phyloP scores from a whole-genome alignment of 2,329 filamentous ascomycete species.

The Neoarthrinium moseri region DNA sequence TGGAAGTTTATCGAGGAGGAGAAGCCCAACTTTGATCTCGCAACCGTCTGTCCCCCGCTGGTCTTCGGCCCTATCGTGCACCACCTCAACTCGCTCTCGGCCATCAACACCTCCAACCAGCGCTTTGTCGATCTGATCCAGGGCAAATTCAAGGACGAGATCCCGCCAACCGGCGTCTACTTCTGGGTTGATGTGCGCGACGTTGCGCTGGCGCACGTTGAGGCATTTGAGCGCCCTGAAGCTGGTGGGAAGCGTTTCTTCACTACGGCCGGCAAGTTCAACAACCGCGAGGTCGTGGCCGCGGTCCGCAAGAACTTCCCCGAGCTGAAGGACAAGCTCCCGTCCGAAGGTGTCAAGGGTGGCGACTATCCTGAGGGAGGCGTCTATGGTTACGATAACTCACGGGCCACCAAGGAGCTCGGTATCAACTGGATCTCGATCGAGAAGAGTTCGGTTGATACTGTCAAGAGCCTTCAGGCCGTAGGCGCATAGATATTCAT shows the following conservation, averaged over 20 bases:
- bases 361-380: constrained; percentile 39
- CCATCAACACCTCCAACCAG: constrained; percentile 53
- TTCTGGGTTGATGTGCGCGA: constrained; percentile 59
- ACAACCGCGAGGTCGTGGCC: constrained; percentile 42
- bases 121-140: constrained; percentile 49
- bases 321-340: constrained; percentile 46
- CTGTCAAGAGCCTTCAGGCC: constrained; percentile 61
- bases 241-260: constrained; percentile 53
- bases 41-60: constrained; percentile 53
- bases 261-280: constrained; percentile 44
- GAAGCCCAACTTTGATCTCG: constrained; percentile 47
- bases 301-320: constrained; percentile 48
- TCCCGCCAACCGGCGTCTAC: constrained; percentile 40
- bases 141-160: constrained; percentile 45
- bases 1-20: constrained; percentile 49
- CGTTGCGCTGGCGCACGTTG: constrained; percentile 51
- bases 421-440: constrained; percentile 61
- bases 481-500: constrained; percentile 30
- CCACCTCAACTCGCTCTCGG: constrained; percentile 41
- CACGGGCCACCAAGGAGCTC: constrained; percentile 55
- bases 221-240: constrained; percentile 46
- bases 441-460: constrained; percentile 62
- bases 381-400: constrained; percentile 57
- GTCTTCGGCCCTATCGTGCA: constrained; percentile 54
- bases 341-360: constrained; percentile 40